Base-by-base conservation (phyloP, 805 yeast genomes). In the Cyberlindnera meyerae region DNA sequence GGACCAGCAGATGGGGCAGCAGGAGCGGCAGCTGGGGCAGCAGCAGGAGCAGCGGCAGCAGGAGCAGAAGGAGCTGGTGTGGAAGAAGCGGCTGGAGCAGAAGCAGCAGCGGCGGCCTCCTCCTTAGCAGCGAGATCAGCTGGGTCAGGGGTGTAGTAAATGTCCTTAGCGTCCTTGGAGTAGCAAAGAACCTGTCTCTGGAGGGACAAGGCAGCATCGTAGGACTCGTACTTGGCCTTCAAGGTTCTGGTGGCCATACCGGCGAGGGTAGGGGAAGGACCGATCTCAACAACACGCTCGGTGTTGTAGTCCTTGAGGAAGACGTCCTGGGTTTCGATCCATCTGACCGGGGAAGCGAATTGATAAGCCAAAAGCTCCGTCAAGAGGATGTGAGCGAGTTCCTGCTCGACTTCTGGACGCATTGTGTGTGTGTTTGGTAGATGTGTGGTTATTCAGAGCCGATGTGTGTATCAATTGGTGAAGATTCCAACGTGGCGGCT, bases 291-390 rank as follows among this genome's bases (percentile, higher is more conserved):
- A 44, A 93, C 90, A 59, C 98, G 78, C 69, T 94, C 98, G 44
- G 97, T 83, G 66, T 90, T 88, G 76, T 78, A 82, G 54, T 88
- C 93, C 62, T 85, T 84, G 61, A 93, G 76, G 61, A 93, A 84
- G 41, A 93, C 97, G 70, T 93, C 98, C 68, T 93, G 99, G 45
- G 98, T 93, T 63, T 94, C 98, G 63, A 94, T 93, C 97, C 99
- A 93, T 75, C 97, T 81, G 48, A 93, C 99, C 32, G 99, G 98
- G 45, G 97, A 89, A 33, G 99, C 99, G 58, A 93, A 93, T 67
- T 93, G 99, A 69, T 89, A 93, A 37, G 98, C 97, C 68, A 93
- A 75, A 53, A 93, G 79, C 74, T 93, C 99, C 18, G 97, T 88
- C 61, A 93, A 74, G 48, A 93, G 73, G 49, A 85, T 81, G 62